phyloP scores from a whole-genome alignment of 805 yeast species.

The Debaryomyces tyrocola region DNA sequence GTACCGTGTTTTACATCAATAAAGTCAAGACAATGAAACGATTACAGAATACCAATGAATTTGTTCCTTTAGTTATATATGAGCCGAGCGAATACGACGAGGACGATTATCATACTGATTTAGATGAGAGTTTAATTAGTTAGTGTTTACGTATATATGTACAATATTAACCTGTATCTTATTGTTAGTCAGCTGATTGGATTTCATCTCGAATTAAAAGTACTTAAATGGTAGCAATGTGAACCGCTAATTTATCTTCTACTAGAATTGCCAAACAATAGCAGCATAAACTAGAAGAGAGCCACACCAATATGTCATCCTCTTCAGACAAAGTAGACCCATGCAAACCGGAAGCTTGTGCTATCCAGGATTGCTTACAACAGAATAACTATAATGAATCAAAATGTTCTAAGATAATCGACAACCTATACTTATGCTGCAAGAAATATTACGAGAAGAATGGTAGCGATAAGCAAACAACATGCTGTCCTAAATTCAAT shows the following conservation, averaged over 20 bases:
- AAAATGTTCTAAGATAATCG: slow-evolving; percentile 69
- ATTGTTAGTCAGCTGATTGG: slow-evolving; percentile 3
- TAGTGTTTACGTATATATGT: background rate
- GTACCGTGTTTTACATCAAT: slow-evolving; percentile 53
- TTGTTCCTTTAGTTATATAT: slow-evolving; percentile 42
- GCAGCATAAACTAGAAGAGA: too few species aligned
- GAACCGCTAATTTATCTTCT: too few species aligned
- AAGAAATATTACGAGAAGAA: slow-evolving; percentile 57
- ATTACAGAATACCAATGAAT: slow-evolving; percentile 29
- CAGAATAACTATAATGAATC: slow-evolving; percentile 66
- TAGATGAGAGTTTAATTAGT: slow-evolving; percentile 35
- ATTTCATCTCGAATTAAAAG: background rate
- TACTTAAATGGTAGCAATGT: too few species aligned
- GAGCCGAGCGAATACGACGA: slow-evolving; percentile 53
- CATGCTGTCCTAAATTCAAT: slow-evolving; percentile 77
- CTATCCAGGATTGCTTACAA: slow-evolving; percentile 76
- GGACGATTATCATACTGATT: slow-evolving; percentile 56
- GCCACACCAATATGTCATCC: background rate
- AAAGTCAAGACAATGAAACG: slow-evolving; percentile 18
- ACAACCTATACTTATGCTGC: slow-evolving; percentile 75
- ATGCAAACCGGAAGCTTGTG: slow-evolving; percentile 81
- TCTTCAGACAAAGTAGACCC: slow-evolving; percentile 30
- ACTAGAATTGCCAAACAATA: too few species aligned
- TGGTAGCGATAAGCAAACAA: slow-evolving; percentile 60
- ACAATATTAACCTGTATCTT: background rate